Conservation (phyloP, 306 rosid genomes). For the Vigna mungo region DNA sequence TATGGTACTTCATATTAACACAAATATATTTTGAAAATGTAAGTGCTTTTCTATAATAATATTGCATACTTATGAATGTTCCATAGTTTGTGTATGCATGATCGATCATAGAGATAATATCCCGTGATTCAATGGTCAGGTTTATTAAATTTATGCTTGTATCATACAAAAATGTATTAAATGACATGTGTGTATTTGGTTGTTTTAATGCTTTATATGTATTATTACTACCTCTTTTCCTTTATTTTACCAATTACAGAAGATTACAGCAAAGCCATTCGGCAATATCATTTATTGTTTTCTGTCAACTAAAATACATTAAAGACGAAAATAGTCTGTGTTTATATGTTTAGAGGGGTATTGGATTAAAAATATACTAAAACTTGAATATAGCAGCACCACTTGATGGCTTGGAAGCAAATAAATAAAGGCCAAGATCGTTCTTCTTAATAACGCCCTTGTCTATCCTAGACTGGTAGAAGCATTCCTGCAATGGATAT, state of each 20-base stretch:
- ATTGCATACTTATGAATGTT: neutral
- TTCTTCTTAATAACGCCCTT: conserved; percentile 64
- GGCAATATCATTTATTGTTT: conserved; percentile 26
- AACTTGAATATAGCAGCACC: conserved; percentile 94
- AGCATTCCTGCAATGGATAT: conserved; percentile 63
- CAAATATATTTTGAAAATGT: neutral
- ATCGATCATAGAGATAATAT: neutral
- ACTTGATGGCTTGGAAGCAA: conserved; percentile 98
- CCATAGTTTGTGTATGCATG: neutral
- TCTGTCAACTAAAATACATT: conserved; percentile 11
- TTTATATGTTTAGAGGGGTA: neutral
- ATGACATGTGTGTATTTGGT: conserved; percentile 3
- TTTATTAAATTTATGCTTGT: neutral
- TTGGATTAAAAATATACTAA: conserved; percentile 42
- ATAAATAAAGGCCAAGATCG: conserved; percentile 80
- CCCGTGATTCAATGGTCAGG: neutral
- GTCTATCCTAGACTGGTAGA: conserved; percentile 75
- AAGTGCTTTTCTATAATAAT: neutral
- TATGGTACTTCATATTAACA: neutral
- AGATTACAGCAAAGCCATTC: neutral
- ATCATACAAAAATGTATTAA: neutral
- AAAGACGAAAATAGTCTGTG: neutral
- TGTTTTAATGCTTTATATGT: conserved; percentile 21
- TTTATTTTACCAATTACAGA: neutral
- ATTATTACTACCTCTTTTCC: neutral